phyloP scores from a whole-genome alignment of 345 rosid genomes.

The Ricinus communis region DNA sequence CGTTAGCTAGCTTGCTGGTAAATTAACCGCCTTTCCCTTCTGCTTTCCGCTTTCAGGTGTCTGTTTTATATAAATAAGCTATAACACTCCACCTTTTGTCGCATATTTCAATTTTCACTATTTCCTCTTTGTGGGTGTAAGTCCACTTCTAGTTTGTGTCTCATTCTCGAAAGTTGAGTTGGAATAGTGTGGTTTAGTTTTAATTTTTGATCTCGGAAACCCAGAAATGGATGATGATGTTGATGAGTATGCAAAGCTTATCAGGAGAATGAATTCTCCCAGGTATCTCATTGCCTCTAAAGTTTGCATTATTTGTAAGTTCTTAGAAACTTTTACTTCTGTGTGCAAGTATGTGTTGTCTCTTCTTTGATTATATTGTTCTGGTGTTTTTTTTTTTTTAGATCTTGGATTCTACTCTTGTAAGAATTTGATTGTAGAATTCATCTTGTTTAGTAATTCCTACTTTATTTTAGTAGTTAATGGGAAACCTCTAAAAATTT shows the following conservation, averaged over 20 bases:
- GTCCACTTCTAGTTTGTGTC: too few species aligned
- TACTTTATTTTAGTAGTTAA: too few species aligned
- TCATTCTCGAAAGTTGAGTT: not conserved
- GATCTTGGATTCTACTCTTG: too few species aligned
- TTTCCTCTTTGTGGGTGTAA: not conserved
- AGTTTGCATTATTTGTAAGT: not conserved
- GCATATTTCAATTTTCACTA: not conserved
- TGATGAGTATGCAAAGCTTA: conserved; percentile 52
- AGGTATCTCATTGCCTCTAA: conserved; percentile 24
- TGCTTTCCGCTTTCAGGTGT: not conserved
- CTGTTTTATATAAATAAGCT: conserved; percentile 10
- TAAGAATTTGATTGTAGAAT: too few species aligned
- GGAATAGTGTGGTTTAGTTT: too few species aligned
- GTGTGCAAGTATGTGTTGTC: too few species aligned
- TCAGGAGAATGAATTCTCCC: conserved; percentile 51
- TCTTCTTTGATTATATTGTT: too few species aligned
- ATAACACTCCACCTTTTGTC: not conserved
- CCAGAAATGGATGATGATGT: conserved; percentile 29
- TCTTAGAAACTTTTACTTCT: not conserved
- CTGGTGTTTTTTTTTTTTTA: too few species aligned
- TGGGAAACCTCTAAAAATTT: too few species aligned
- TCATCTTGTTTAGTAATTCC: too few species aligned
- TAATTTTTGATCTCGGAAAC: too few species aligned
- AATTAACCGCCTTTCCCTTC: conserved; percentile 6
- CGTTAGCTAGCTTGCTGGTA: conserved; percentile 1